These are phyloP conservation scores for Solanum sejunctum DNA, from an alignment of 257 asterid genomes.

Conservation along the genomic window DNA sequence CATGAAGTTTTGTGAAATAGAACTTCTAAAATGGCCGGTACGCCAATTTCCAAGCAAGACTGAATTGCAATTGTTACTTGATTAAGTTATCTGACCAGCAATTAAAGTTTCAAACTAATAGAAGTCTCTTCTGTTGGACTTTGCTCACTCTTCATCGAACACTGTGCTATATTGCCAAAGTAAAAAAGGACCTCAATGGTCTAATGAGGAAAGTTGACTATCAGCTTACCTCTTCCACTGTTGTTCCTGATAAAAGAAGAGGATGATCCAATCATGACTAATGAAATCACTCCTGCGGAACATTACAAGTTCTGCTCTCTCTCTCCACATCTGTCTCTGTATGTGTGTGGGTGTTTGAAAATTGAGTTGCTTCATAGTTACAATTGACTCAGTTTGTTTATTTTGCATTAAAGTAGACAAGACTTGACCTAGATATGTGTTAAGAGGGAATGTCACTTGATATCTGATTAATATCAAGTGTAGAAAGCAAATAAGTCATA, in stretches of 20 bases:
- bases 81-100: not conserved
- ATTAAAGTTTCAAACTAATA: not conserved
- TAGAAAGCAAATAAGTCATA: not conserved
- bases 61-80: not conserved
- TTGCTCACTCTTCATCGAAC: not conserved
- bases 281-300: not conserved
- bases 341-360: not conserved
- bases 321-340: not conserved
- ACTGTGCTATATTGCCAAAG: not conserved
- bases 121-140: not conserved
- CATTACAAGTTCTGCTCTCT: not conserved
- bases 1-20: not conserved
- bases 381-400: not conserved
- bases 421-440: not conserved
- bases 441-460: not conserved
- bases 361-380: not conserved
- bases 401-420: not conserved
- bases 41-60: not conserved
- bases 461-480: not conserved
- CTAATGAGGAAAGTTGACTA: not conserved
- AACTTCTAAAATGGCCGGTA: not conserved
- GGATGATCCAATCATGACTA: not conserved
- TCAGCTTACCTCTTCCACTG: not conserved
- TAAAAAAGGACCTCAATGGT: not conserved
- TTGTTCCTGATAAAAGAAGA: not conserved